Evolutionary conservation across 2,329 filamentous ascomycete genomes (phyloP), one percentile per base, ranked within the genome.

Genomic region (Boeremia lycopersici): DNA sequence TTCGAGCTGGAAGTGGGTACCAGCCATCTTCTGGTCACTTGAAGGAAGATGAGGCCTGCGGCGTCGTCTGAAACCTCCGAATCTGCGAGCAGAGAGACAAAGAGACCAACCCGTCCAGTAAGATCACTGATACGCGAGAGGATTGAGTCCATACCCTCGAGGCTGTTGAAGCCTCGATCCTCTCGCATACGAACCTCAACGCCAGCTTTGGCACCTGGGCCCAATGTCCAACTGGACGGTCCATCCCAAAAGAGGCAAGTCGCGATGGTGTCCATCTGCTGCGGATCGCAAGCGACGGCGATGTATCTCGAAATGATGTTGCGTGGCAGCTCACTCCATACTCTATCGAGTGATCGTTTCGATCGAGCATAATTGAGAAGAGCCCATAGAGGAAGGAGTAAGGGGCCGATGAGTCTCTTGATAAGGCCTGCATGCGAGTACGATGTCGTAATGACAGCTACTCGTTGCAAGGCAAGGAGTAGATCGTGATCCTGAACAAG

Each of bases 161-260:
- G 25, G 8, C 31, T 31, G 88, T 90, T 75, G 88, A 88, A 74
- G 85, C 95, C 79, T 87, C 96, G 83, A 89, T 93, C 84, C 84
- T 67, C 55, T 53, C 61, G 59, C 23, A 38, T 28, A 8, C 78
- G 78, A 13, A 86, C 79, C 36, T 86, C 81, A 15, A 90, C 76
- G 0, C 77, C 78, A 4, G 80, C 81, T 26, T 81, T 72, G 0
- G 71, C 67, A 0, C 73, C 76, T 1, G 74, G 67, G 2, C 76
- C 78, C 61, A 83, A 89, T 11, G 67, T 70, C 88, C 88, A 90
- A 17, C 67, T 59, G 0, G 62, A 48, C 6, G 71, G 73, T 1
- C 87, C 87, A 46, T 78, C 76, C 64, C 81, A 86, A 3, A 85
- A 77, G 0, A 90, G 67, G 35, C 86, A 81, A 1, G 76, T 71